Conservation (phyloP, 2,329 filamentous ascomycete genomes). For the Exophiala oligosperma region DNA sequence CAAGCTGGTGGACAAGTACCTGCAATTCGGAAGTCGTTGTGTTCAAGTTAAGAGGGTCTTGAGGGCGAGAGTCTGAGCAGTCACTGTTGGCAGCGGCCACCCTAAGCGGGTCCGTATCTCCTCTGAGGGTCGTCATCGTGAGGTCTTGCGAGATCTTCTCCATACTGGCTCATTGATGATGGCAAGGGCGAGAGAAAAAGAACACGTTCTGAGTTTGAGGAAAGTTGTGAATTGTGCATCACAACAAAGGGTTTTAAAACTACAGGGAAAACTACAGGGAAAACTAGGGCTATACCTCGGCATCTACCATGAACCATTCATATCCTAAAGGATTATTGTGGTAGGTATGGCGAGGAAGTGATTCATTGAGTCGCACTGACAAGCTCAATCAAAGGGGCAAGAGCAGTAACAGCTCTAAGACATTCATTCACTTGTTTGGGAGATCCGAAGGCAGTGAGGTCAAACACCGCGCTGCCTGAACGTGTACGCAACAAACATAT, state of each 20-base stretch:
- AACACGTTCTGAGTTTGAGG: not conserved
- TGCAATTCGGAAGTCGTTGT: constrained; percentile 12
- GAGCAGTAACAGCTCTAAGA: not conserved
- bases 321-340: not conserved
- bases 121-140: constrained; percentile 6
- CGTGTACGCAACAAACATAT: too few species aligned
- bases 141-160: constrained; percentile 7
- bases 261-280: constrained; percentile 7
- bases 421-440: too few species aligned
- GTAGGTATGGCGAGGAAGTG: constrained; percentile 3
- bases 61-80: not conserved
- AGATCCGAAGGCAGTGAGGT: too few species aligned
- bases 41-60: constrained; percentile 2
- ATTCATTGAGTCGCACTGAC: not conserved
- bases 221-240: not conserved
- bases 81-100: constrained; percentile 1
- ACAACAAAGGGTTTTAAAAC: not conserved
- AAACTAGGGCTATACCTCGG: constrained; percentile 13
- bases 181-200: constrained; percentile 5
- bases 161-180: constrained; percentile 7
- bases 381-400: constrained; percentile 1
- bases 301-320: constrained; percentile 1
- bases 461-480: too few species aligned
- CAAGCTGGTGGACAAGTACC: constrained; percentile 9
- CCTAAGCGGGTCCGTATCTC: constrained; percentile 8